Evolutionary conservation across 176 grass and related monocot genomes (phyloP).

Genomic region (Cenchrus fungigraminus): DNA sequence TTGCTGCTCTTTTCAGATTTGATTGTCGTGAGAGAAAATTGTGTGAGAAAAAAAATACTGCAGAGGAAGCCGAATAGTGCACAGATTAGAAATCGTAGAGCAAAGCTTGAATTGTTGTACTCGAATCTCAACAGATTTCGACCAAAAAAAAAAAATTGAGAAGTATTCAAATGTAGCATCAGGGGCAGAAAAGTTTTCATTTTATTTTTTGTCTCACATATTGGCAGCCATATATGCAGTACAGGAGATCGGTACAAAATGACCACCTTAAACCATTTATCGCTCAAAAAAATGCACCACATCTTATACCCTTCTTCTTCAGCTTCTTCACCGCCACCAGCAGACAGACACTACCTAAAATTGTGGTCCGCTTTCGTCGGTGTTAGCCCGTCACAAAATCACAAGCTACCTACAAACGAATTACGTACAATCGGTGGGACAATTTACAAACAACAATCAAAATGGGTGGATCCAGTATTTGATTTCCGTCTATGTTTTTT

Average conservation of each 20-base stretch:
- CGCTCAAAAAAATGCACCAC: conserved; percentile 50
- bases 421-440: conserved; percentile 39
- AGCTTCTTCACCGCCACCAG: conserved; percentile 45
- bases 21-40: no score
- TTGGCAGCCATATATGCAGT: conserved; percentile 44
- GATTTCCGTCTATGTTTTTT: background rate
- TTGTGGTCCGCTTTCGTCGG: conserved; percentile 60
- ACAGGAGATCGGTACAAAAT: conserved; percentile 53
- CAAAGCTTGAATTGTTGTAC: background rate
- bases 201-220: conserved; percentile 45
- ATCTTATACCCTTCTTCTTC: conserved; percentile 11
- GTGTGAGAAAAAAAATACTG: no score
- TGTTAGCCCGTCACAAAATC: conserved; percentile 44
- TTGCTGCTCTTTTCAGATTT: background rate
- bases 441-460: conserved; percentile 42
- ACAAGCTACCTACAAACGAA: conserved; percentile 58
- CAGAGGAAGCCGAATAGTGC: no score
- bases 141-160: background rate
- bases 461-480: conserved; percentile 19
- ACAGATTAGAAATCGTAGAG: background rate
- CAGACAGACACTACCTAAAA: conserved; percentile 63
- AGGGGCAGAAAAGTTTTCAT: conserved; percentile 9
- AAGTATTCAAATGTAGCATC: conserved; percentile 2
- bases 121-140: background rate
- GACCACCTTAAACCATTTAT: conserved; percentile 34